phyloP scores from a whole-genome alignment of 2,329 filamentous ascomycete species.

The Calonectria leucothoes region DNA sequence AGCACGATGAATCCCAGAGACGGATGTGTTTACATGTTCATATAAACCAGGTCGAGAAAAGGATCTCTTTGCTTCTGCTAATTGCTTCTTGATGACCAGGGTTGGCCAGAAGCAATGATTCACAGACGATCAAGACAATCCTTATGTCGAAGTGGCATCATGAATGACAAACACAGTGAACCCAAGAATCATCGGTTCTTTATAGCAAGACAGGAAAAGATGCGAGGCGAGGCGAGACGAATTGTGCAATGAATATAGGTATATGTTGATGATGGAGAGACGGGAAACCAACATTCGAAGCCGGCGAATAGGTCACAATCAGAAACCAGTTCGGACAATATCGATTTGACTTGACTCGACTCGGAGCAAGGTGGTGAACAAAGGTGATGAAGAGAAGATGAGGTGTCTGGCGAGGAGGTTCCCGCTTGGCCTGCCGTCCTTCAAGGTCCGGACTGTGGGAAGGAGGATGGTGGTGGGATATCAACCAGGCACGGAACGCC shows the following conservation, averaged over 20 bases:
- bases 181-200: background rate
- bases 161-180: background rate
- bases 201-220: background rate
- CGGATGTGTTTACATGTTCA: background rate
- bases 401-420: constrained; percentile 8
- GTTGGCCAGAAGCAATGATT: constrained; percentile 4
- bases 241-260: constrained; percentile 1
- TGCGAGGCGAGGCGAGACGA: background rate
- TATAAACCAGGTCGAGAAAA: background rate
- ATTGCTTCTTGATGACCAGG: constrained; percentile 12
- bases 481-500: constrained; percentile 40
- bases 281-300: constrained; percentile 33
- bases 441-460: constrained; percentile 27
- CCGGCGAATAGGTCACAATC: constrained; percentile 24
- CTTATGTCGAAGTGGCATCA: background rate
- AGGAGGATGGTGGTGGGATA: constrained; percentile 26
- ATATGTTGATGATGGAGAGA: background rate
- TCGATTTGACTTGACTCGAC: constrained; percentile 14
- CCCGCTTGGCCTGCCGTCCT: constrained; percentile 24
- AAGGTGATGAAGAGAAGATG: background rate
- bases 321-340: constrained; percentile 18
- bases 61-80: background rate
- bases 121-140: background rate
- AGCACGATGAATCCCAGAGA: background rate
- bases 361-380: constrained; percentile 2